Conservation (phyloP, 768 basidiomycete species). For the Agaricus bisporus region DNA sequence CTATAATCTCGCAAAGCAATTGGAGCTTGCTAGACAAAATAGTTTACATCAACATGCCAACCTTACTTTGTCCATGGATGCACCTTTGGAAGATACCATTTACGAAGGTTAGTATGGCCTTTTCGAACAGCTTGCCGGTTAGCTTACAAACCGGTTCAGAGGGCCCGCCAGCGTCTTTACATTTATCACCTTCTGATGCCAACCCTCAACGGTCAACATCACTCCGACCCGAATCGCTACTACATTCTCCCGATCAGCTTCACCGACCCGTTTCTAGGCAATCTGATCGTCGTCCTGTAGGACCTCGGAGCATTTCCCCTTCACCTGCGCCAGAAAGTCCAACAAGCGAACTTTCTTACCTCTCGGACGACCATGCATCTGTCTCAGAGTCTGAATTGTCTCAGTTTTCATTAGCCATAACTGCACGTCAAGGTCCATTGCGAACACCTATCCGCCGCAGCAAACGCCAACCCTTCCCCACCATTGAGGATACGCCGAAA, state of each 20-base stretch:
- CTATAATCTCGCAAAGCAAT: conserved; percentile 65
- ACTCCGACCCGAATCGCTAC: conserved; percentile 41
- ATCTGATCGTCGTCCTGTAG: conserved; percentile 56
- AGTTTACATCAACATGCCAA: conserved; percentile 69
- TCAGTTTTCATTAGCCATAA: conserved; percentile 17
- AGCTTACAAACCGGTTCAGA: conserved; percentile 32
- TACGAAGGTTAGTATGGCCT: conserved; percentile 58
- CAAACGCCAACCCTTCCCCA: conserved; percentile 62
- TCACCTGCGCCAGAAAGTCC: conserved; percentile 45
- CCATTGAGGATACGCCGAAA: conserved; percentile 50
- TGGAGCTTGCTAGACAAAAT: conserved; percentile 82
- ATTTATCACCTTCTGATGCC: conserved; percentile 43
- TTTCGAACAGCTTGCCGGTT: conserved; percentile 5
- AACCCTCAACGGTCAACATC: conserved; percentile 37
- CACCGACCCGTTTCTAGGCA: conserved; percentile 41
- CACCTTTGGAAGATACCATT: conserved; percentile 58
- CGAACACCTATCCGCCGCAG: conserved; percentile 57
- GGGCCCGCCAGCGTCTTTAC: conserved; percentile 48
- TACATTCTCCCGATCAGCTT: conserved; percentile 19
- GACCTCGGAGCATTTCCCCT: conserved; percentile 74
- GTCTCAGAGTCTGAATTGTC: conserved; percentile 9
- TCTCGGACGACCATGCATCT: conserved; percentile 36
- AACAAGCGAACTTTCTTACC: conserved; percentile 31
- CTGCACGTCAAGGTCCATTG: conserved; percentile 24
- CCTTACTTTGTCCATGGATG: conserved; percentile 34